Evolutionary conservation across 78 protist species (phyloP).

Genomic region (Dictyostelium intermedium): DNA sequence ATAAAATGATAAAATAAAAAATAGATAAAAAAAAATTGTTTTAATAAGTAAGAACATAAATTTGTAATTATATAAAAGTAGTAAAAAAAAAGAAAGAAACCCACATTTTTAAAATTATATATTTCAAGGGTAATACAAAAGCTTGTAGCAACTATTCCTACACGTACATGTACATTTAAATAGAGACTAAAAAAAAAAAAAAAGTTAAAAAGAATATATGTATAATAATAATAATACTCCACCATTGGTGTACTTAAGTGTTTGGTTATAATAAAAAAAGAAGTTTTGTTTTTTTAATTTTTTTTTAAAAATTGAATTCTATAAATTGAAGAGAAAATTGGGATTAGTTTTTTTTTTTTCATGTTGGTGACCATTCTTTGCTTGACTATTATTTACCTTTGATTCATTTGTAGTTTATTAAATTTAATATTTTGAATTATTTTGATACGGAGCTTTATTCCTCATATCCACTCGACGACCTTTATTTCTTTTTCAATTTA

Average conservation of each 20-base stretch:
- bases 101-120: neutral
- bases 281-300: neutral
- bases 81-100: neutral
- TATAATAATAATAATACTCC: neutral
- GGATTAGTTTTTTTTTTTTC: neutral
- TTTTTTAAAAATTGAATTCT: conserved; percentile 3
- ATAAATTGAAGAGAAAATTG: neutral
- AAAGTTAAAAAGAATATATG: neutral
- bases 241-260: neutral
- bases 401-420: neutral
- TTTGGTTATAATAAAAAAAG: neutral
- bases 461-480: neutral
- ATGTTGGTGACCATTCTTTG: neutral
- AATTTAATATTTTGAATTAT: neutral
- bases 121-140: neutral
- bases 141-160: neutral
- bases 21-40: neutral
- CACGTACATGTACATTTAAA: neutral
- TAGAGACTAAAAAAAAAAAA: neutral
- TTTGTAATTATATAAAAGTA: neutral
- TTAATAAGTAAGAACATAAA: conserved; percentile 12
- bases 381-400: neutral
- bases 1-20: neutral
- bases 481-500: neutral
- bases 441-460: neutral